phyloP scores from a whole-genome alignment of 1,139 yeast genomes.

The Yamadazyma sp. region DNA sequence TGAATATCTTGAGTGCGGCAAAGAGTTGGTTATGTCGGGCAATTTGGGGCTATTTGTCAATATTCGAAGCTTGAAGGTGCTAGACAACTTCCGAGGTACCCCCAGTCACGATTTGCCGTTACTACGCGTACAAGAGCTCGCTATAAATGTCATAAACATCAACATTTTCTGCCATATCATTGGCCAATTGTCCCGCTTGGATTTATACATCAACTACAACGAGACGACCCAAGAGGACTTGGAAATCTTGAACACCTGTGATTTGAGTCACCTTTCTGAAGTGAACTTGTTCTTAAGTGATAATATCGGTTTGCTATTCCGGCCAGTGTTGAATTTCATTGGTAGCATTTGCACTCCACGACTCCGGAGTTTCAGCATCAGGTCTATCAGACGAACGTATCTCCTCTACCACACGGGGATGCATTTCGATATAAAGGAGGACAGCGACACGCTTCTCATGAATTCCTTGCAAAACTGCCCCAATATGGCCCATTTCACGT shows the following conservation, averaged over 20 bases:
- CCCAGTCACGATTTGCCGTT: background rate
- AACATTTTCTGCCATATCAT: slow-evolving; percentile 8
- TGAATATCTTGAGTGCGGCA: slow-evolving; percentile 28
- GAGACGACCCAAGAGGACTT: slow-evolving; percentile 12
- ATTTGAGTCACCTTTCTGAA: slow-evolving; percentile 11
- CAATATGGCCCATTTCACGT: slow-evolving; percentile 10
- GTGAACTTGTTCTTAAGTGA: slow-evolving; percentile 23
- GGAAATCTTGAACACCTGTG: background rate
- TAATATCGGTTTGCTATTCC: slow-evolving; percentile 15
- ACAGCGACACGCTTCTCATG: slow-evolving; percentile 11
- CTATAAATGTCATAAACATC: slow-evolving; percentile 22
- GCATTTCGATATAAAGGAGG: slow-evolving; percentile 6
- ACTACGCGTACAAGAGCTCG: slow-evolving; percentile 14
- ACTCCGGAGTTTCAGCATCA: slow-evolving; percentile 15
- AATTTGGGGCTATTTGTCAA: slow-evolving; percentile 21
- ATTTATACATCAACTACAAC: slow-evolving; percentile 25
- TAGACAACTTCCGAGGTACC: slow-evolving; percentile 15
- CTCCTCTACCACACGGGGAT: background rate
- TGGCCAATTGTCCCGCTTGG: slow-evolving; percentile 20
- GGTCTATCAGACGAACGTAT: slow-evolving; percentile 18
- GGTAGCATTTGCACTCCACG: slow-evolving; percentile 9
- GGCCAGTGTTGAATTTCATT: slow-evolving; percentile 18
- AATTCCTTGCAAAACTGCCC: slow-evolving; percentile 8
- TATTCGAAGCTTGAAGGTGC: slow-evolving; percentile 21
- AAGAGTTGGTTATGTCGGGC: slow-evolving; percentile 16